Base-by-base conservation (phyloP, 306 rosid species). In the Bauhinia variegata region DNA sequence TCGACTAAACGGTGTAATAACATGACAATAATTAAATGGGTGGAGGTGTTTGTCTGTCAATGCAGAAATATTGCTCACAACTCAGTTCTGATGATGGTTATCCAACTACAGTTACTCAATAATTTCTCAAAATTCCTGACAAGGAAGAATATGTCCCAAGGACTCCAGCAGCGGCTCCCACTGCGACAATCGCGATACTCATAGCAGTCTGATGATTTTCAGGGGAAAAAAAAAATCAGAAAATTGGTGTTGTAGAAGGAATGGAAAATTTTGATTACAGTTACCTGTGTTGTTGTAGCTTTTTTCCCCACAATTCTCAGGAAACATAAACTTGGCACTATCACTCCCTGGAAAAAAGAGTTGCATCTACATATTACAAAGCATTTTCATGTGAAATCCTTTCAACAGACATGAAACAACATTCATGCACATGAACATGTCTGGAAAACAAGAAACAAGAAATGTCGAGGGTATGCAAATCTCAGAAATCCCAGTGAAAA, bases 71-170 rank as follows among this genome's bases (percentile, higher is more conserved):
- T 23, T 23, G 28, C 2, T 23, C 28, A 23, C 28, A n/a, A n/a
- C n/a, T n/a, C n/a, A n/a, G n/a, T n/a, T n/a, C n/a, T n/a, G n/a
- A n/a, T n/a, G n/a, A n/a, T n/a, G n/a, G n/a, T n/a, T 23, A 23
- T 23, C 28, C 28, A 23, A 23, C n/a, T 23, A 23, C 28, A 44
- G 44, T 44, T 13, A 53, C 15, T 80, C 57, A 62, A 67, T 52
- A 80, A 56, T 60, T 61, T 9, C 74, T 63, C 15, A 59, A 42
- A 16, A 89, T 81, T 42, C 69, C 55, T 14, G 50, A 74, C 16
- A 87, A 4, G 5, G 95, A 82, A 46, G 91, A 85, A 72, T 85
- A 87, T 58, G 89, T 83, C 74, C 95, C 96, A 50, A 87, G 67
- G 39, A 47, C 39, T 46, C 82, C 89, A 54, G 80, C 17, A 11